A percentile compares a stretch with the other conserved stretches of the same genome.
Evolutionary conservation across 2,329 filamentous ascomycete genomes (phyloP).

Genomic region (Volutella citrinella): DNA sequence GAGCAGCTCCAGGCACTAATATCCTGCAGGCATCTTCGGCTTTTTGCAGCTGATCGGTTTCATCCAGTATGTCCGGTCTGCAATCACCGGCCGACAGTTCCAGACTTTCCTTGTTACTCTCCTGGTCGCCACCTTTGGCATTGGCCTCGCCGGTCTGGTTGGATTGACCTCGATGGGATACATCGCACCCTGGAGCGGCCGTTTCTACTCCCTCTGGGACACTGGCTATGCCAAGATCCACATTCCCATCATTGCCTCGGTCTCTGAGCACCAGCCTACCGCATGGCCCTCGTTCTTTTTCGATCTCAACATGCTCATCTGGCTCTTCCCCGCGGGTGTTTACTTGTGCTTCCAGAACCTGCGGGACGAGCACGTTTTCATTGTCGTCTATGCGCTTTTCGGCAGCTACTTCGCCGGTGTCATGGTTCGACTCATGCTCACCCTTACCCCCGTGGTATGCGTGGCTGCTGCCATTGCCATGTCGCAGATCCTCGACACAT

Average conservation of each 20-base stretch:
- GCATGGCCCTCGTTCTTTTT: conserved; percentile 99
- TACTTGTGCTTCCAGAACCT: conserved; percentile 97
- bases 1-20: conserved; percentile 7
- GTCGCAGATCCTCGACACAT: conserved; percentile 85
- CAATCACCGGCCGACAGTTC: conserved; percentile 89
- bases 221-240: conserved; percentile 98
- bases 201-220: conserved; percentile 99
- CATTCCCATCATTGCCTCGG: conserved; percentile 99
- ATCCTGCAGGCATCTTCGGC: conserved; percentile 76
- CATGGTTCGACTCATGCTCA: conserved; percentile 99
- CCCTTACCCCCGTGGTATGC: conserved; percentile 92
- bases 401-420: conserved; percentile 98
- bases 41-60: conserved; percentile 91
- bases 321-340: conserved; percentile 97
- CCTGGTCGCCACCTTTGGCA: conserved; percentile 69
- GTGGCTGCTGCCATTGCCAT: conserved; percentile 86
- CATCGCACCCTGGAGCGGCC: conserved; percentile 95
- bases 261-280: conserved; percentile 97
- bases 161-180: conserved; percentile 85
- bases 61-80: conserved; percentile 84
- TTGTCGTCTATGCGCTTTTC: conserved; percentile 95
- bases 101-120: conserved; percentile 80
- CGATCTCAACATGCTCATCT: conserved; percentile 96
- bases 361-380: conserved; percentile 94
- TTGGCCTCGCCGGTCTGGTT: conserved; percentile 73